Percentiles rank a stretch among this genome's conserved stretches.
Evolutionary conservation across 768 basidiomycete genomes (phyloP).

Genomic region (Phylloporus sp.): DNA sequence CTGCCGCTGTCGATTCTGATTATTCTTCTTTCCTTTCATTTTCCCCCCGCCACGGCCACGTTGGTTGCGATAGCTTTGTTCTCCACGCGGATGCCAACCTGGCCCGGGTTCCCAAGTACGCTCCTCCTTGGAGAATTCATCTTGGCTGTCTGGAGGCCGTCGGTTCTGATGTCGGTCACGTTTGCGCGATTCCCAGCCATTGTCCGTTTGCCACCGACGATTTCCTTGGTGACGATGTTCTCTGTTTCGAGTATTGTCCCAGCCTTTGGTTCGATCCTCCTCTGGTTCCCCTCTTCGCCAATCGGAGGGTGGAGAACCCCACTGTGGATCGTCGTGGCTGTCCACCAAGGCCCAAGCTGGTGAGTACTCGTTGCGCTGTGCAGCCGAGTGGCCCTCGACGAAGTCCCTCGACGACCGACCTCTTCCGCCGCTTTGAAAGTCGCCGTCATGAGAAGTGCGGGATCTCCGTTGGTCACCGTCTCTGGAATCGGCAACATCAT

Average conservation of each 20-base stretch:
- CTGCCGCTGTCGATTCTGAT: conserved; percentile 32
- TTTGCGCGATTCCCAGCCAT: conserved; percentile 53
- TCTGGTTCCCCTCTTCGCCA: conserved; percentile 35
- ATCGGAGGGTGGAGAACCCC: conserved; percentile 45
- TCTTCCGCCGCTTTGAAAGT: conserved; percentile 37
- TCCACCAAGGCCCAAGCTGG: conserved; percentile 40
- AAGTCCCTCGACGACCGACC: conserved; percentile 48
- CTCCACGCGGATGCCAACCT: conserved; percentile 53
- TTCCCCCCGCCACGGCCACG: conserved; percentile 38
- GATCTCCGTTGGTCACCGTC: conserved; percentile 45
- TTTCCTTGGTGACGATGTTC: conserved; percentile 32
- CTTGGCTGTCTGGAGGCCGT: conserved; percentile 27
- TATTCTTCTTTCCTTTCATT: conserved; percentile 36
- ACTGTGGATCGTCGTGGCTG: conserved; percentile 38
- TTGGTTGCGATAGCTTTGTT: conserved; percentile 36
- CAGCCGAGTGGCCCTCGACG: conserved; percentile 40
- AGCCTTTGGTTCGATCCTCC: conserved; percentile 37
- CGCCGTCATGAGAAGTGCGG: conserved; percentile 38
- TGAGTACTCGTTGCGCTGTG: conserved; percentile 47
- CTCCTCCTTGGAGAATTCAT: conserved; percentile 38
- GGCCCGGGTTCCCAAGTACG: conserved; percentile 73
- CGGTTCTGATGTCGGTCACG: conserved; percentile 42
- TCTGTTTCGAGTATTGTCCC: conserved; percentile 35
- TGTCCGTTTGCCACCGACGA: conserved; percentile 34
- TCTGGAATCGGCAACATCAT: conserved; percentile 42